Base-by-base conservation (phyloP, 2,329 filamentous ascomycete species). In the Colletotrichum sp. region DNA sequence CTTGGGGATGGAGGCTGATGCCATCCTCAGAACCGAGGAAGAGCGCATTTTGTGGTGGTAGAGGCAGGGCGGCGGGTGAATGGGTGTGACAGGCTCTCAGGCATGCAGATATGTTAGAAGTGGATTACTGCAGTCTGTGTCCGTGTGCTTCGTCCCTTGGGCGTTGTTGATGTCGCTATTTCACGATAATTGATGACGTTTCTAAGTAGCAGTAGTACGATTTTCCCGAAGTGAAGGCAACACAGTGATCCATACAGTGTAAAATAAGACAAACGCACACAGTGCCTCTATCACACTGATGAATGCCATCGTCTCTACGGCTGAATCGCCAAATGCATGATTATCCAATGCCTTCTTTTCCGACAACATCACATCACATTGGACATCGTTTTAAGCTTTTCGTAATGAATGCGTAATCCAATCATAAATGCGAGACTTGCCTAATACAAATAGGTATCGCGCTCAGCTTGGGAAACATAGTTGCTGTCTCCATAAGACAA, bases 1-100 rank as follows among this genome's bases (percentile, higher is more conserved):
- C 81, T 80, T 18, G 67, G 75, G 30, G 81, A 71, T 74, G 75
- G 82, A 77, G 39, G 86, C 85, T 9, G 87, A 85, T 28, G 88
- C 87, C 34, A 86, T 71, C 2, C 66, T 28, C 28, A 36, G 34
- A 36, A 36, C 34, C 34, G 34, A 36, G 34, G 34, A 36, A 36
- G 34, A 36, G 34, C 34, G 34, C 34, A 36, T 36, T 36, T 14
- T 36, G 34, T 36, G 12, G 34, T 14, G 12, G 34, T 36, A 36
- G 34, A 36, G 34, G 34, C 34, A 36, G 34, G 34, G 6, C 34
- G 34, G 13, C 34, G 30, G 34, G 5, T 14, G 13, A 36, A 36
- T 36, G 13, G 4, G 34, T 36, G 5, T 36, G 12, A 36, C 13
- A 14, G 2, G 5, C 12, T 36, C 34, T 14, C 34, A 13, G 13